Evolutionary conservation across 228 moss, liverwort and hornwort genomes (phyloP).

Genomic region (Sphagnum magellanicum): DNA sequence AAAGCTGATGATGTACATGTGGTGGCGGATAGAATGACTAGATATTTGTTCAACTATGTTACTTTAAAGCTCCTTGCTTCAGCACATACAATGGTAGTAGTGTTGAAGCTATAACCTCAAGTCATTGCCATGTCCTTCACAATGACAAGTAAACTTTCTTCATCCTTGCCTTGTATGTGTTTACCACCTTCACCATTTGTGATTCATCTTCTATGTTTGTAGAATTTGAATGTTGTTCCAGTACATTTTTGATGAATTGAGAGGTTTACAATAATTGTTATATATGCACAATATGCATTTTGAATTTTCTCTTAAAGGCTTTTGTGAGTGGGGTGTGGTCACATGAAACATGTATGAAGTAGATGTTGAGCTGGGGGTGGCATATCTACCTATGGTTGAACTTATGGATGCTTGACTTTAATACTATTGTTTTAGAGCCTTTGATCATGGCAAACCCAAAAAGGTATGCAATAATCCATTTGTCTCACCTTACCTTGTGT

Average conservation of each 20-base stretch:
- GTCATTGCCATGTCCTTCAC: slow-evolving; percentile 48
- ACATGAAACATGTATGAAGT: slow-evolving; percentile 35
- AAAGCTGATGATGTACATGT: slow-evolving; percentile 22
- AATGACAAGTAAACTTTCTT: slow-evolving; percentile 39
- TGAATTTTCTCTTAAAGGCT: too few relatives aligned
- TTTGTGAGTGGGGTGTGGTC: background rate
- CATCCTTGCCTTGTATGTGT: background rate
- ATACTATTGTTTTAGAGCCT: slow-evolving; percentile 38
- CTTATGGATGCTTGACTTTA: slow-evolving; percentile 44
- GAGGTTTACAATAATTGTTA: too few relatives aligned
- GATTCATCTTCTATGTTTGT: background rate
- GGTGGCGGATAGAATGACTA: slow-evolving; percentile 25
- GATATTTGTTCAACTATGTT: slow-evolving; percentile 49
- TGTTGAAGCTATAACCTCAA: slow-evolving; percentile 43
- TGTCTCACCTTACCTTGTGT: too few relatives aligned
- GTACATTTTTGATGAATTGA: background rate
- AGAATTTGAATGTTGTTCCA: background rate
- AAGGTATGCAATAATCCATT: too few relatives aligned
- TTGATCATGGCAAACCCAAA: slow-evolving; percentile 3
- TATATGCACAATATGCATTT: too few relatives aligned
- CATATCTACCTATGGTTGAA: slow-evolving; percentile 35
- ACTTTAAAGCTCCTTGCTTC: slow-evolving; percentile 57
- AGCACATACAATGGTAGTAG: slow-evolving; percentile 28
- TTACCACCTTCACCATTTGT: background rate
- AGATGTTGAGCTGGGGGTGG: slow-evolving; percentile 40